phyloP scores from a whole-genome alignment of 2,329 filamentous ascomycete genomes.

The Cryphonectria parasitica region DNA sequence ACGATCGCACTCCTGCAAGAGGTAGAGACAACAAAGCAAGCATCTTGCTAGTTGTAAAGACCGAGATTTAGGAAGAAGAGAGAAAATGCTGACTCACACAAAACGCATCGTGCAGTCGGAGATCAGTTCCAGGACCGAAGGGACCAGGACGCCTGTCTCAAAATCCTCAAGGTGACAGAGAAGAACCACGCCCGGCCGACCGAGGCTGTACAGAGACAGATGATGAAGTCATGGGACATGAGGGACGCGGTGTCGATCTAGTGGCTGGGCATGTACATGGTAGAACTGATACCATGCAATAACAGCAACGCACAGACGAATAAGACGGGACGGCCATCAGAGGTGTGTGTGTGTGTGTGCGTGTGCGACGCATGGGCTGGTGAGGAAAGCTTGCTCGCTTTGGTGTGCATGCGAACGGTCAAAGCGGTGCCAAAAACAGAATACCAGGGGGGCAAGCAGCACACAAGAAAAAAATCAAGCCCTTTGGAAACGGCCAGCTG shows the following conservation, averaged over 20 bases:
- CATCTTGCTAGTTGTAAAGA: background rate
- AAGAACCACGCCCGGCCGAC: slow-evolving; percentile 40
- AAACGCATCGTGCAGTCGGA: slow-evolving; percentile 34
- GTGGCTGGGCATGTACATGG: background rate
- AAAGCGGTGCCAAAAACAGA: background rate
- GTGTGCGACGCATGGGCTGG: background rate
- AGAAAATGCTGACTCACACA: slow-evolving; percentile 23
- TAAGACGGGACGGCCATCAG: background rate
- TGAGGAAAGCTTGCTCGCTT: background rate
- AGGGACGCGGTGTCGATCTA: slow-evolving; percentile 28
- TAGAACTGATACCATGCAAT: background rate
- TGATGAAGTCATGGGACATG: slow-evolving; percentile 37
- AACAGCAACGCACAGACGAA: background rate
- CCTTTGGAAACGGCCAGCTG: background rate
- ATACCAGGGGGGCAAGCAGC: background rate
- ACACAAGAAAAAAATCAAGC: background rate
- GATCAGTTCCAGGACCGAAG: slow-evolving; percentile 36
- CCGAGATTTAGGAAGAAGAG: slow-evolving; percentile 1
- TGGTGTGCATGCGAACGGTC: background rate
- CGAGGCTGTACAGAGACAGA: slow-evolving; percentile 36
- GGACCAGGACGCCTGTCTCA: slow-evolving; percentile 39
- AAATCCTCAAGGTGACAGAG: slow-evolving; percentile 38
- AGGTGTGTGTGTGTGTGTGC: background rate
- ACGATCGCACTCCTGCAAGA: too few relatives aligned
- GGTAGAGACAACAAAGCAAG: background rate